phyloP scores from a whole-genome alignment of 345 rosid genomes.

The Lagerstroemia speciosa region DNA sequence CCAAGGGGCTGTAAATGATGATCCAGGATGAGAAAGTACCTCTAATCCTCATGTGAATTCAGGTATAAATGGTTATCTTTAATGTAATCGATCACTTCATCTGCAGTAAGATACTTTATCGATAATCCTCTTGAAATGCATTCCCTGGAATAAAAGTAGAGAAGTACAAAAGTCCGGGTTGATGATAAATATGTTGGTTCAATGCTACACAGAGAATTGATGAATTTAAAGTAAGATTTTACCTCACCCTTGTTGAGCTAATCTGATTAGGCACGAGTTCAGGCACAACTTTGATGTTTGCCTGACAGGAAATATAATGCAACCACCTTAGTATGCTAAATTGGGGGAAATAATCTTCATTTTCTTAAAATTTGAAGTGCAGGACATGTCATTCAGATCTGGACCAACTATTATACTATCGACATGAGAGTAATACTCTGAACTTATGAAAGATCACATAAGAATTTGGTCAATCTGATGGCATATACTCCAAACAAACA shows the following conservation, averaged over 20 bases:
- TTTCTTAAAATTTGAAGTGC: neutral
- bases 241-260: constrained; percentile 83
- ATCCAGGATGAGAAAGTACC: constrained; percentile 1
- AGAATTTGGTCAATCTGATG: neutral
- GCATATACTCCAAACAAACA: neutral
- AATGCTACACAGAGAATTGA: neutral
- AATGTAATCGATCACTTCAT: constrained; percentile 57
- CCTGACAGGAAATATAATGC: constrained; percentile 24
- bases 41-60: constrained; percentile 10
- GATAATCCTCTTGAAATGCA: constrained; percentile 69
- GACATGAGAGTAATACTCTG: neutral
- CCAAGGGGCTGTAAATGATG: neutral
- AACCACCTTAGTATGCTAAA: neutral
- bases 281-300: constrained; percentile 47
- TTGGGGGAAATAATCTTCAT: neutral
- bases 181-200: neutral
- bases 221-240: neutral
- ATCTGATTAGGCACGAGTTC: constrained; percentile 69
- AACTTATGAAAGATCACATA: neutral
- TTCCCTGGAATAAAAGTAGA: constrained; percentile 39
- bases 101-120: constrained; percentile 62
- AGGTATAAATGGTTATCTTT: constrained; percentile 39
- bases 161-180: neutral
- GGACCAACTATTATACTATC: neutral
- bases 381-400: neutral